These are phyloP conservation scores for Musa troglodytarum DNA, from an alignment of 176 grass and related monocot genomes.

Conservation along the genomic window DNA sequence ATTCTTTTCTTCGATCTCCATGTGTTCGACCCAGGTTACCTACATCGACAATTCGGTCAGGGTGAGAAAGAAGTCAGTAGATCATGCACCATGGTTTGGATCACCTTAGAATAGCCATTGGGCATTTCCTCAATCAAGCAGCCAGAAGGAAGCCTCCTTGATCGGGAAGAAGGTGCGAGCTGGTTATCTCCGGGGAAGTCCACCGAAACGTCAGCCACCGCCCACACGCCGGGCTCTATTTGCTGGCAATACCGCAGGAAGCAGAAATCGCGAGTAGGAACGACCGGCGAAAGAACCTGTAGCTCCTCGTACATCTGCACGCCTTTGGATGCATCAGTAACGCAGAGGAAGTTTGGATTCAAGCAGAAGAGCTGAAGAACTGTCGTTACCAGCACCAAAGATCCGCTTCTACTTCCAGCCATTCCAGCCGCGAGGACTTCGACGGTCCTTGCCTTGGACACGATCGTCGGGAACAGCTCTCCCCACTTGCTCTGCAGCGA, in stretches of 20 bases:
- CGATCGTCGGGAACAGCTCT: slow-evolving; percentile 82
- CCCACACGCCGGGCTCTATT: slow-evolving; percentile 83
- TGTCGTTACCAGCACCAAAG: slow-evolving; percentile 57
- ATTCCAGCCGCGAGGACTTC: slow-evolving; percentile 63
- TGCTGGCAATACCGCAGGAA: slow-evolving; percentile 95
- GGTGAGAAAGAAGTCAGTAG: neutral
- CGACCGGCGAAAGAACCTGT: slow-evolving; percentile 58
- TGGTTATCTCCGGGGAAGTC: slow-evolving; percentile 49
- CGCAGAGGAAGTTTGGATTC: neutral
- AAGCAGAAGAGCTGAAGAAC: neutral
- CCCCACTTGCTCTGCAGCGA: slow-evolving; percentile 61
- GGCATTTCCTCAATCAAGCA: slow-evolving; percentile 77
- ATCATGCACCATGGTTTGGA: neutral
- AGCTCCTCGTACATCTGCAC: slow-evolving; percentile 86
- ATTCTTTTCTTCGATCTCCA: slow-evolving; percentile 68
- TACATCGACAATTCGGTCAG: slow-evolving; percentile 7
- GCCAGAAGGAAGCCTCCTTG: slow-evolving; percentile 69
- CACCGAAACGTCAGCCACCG: slow-evolving; percentile 64
- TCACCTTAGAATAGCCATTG: slow-evolving; percentile 82
- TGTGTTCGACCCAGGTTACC: slow-evolving; percentile 91
- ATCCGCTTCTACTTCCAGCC: slow-evolving; percentile 46
- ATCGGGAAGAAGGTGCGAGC: slow-evolving; percentile 28
- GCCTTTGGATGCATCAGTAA: neutral
- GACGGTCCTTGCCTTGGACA: slow-evolving; percentile 51
- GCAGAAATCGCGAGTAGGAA: slow-evolving; percentile 64